A percentile compares a stretch with the other conserved stretches of the same genome.
phyloP scores from a whole-genome alignment of 768 basidiomycete species.

The Trametes punicea region DNA sequence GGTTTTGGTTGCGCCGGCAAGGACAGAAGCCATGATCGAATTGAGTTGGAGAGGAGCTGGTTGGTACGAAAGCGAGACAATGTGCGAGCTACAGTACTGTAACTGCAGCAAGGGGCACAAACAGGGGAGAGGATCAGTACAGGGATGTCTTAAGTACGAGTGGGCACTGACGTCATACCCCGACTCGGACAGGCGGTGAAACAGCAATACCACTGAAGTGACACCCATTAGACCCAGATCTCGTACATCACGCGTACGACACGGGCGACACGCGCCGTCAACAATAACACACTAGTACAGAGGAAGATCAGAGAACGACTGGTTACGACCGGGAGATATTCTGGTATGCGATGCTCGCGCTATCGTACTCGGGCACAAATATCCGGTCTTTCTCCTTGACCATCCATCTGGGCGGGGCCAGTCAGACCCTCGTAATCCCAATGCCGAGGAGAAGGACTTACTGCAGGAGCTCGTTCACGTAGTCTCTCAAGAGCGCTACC shows the following conservation, averaged over 20 bases:
- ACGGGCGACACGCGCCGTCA: too few species aligned
- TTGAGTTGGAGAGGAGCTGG: not conserved
- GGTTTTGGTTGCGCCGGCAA: conserved; percentile 45
- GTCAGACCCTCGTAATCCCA: not conserved
- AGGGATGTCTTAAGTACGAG: too few species aligned
- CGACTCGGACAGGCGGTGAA: not conserved
- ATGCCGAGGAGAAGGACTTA: conserved; percentile 36
- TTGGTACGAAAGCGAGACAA: not conserved
- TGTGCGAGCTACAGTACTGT: not conserved
- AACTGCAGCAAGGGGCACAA: too few species aligned
- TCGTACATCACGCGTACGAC: too few species aligned
- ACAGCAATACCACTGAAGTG: not conserved
- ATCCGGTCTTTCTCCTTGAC: conserved; percentile 66
- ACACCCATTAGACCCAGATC: not conserved
- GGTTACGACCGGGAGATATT: conserved; percentile 72
- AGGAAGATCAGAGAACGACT: too few species aligned
- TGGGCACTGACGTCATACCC: conserved; percentile 19
- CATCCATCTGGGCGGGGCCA: conserved; percentile 59
- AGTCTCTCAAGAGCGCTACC: conserved; percentile 77
- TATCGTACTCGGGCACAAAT: conserved; percentile 79
- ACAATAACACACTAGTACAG: not conserved
- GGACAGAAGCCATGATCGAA: conserved; percentile 45
- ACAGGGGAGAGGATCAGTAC: too few species aligned
- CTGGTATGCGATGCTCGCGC: conserved; percentile 73
- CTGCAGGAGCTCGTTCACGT: conserved; percentile 85